Evolutionary conservation across 2,329 filamentous ascomycete species (phyloP).

Genomic region (Cryphonectria nitschkei): DNA sequence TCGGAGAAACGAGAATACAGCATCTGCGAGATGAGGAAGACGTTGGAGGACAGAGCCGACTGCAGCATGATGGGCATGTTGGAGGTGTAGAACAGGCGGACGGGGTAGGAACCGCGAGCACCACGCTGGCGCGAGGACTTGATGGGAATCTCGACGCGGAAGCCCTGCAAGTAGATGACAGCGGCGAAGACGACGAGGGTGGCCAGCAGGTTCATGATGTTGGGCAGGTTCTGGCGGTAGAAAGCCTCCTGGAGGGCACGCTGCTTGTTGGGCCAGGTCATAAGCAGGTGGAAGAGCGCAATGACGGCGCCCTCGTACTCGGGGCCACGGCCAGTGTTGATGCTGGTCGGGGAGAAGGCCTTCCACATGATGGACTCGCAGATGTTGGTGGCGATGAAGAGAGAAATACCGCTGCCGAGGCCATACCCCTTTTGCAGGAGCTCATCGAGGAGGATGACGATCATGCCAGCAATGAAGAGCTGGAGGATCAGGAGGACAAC

Average conservation of each 20-base stretch:
- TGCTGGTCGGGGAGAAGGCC: conserved; percentile 98
- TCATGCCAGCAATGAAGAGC: conserved; percentile 94
- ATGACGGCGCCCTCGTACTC: conserved; percentile 99
- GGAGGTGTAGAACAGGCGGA: conserved; percentile 99
- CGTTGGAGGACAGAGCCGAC: conserved; percentile 96
- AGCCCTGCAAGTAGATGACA: conserved; percentile 98
- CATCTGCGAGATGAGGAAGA: conserved; percentile 99
- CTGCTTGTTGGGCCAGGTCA: conserved; percentile 99
- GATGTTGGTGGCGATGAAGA: conserved; percentile 99
- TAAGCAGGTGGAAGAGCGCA: conserved; percentile 93
- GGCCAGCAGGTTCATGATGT: conserved; percentile 97
- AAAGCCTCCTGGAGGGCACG: conserved; percentile 97
- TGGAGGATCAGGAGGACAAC: conserved; percentile 98
- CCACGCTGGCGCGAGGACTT: conserved; percentile 99
- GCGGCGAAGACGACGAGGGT: conserved; percentile 93
- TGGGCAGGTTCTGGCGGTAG: conserved; percentile 98
- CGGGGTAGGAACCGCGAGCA: conserved; percentile 95
- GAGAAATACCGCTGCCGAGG: conserved; percentile 95
- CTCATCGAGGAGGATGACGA: conserved; percentile 98
- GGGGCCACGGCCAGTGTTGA: conserved; percentile 98
- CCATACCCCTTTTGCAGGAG: conserved; percentile 99
- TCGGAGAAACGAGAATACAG: conserved; percentile 98
- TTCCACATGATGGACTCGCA: conserved; percentile 99
- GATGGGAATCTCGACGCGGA: conserved; percentile 99
- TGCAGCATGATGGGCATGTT: conserved; percentile 99